These are phyloP conservation scores for Withania somnifera DNA, from an alignment of 305 asterid species.

Conservation along the genomic window DNA sequence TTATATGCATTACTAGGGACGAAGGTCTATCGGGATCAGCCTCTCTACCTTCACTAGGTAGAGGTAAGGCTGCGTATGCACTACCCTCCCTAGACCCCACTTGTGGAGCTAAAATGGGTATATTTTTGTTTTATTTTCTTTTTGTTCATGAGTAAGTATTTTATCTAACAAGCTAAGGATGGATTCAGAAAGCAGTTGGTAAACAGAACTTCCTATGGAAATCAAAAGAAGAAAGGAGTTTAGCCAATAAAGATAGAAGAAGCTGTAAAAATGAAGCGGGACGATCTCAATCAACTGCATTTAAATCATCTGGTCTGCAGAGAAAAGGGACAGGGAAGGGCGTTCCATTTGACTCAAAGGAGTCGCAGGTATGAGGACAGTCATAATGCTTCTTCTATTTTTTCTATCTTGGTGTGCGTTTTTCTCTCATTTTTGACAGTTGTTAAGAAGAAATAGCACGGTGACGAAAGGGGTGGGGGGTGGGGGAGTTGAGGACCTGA, in stretches of 20 bases:
- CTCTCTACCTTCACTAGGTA: too few relatives aligned
- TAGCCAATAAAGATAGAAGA: constrained; percentile 32
- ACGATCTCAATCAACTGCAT: constrained; percentile 33
- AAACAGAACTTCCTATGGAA: constrained; percentile 30
- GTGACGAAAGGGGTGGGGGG: not conserved
- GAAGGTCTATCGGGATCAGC: too few relatives aligned
- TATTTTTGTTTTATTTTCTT: too few relatives aligned
- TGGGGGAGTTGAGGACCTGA: not conserved
- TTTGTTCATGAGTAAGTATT: not conserved
- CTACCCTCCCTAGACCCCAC: too few relatives aligned
- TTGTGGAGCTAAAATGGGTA: too few relatives aligned
- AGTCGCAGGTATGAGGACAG: constrained; percentile 41
- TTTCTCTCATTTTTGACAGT: not conserved
- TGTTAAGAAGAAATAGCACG: not conserved
- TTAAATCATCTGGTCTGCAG: constrained; percentile 34
- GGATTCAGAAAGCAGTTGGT: constrained; percentile 35
- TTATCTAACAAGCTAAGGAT: constrained; percentile 4
- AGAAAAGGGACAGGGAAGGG: constrained; percentile 64
- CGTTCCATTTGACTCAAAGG: constrained; percentile 31
- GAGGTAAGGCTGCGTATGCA: too few relatives aligned
- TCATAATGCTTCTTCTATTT: not conserved
- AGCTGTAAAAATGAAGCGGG: constrained; percentile 29
- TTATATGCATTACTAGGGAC: too few relatives aligned
- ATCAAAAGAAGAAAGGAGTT: constrained; percentile 30
- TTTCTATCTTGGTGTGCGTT: not conserved